phyloP scores from a whole-genome alignment of 805 yeast genomes.

The Saccharomycopsis sp. region DNA sequence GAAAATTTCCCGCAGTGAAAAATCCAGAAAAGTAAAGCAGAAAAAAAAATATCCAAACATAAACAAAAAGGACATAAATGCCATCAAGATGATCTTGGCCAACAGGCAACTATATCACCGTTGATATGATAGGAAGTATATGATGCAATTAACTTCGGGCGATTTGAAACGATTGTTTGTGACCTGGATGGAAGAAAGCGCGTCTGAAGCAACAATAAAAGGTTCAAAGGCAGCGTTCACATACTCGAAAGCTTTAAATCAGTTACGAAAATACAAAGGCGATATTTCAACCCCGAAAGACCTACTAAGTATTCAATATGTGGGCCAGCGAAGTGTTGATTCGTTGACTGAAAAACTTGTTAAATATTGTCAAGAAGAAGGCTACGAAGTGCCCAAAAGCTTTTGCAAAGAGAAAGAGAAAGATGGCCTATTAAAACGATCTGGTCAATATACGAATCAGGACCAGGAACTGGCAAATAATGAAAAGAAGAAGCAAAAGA shows the following conservation, averaged over 20 bases:
- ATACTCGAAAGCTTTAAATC: slow-evolving; percentile 50
- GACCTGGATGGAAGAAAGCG: slow-evolving; percentile 53
- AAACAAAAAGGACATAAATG: background rate
- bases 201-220: slow-evolving; percentile 37
- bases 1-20: background rate
- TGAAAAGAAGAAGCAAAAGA: slow-evolving; percentile 23
- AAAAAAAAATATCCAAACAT: slow-evolving; percentile 1
- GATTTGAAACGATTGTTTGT: slow-evolving; percentile 48
- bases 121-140: background rate
- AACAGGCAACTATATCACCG: no score
- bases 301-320: slow-evolving; percentile 50
- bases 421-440: slow-evolving; percentile 17
- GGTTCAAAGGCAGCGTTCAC: slow-evolving; percentile 48
- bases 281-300: slow-evolving; percentile 51
- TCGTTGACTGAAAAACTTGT: slow-evolving; percentile 41
- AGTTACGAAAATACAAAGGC: slow-evolving; percentile 39
- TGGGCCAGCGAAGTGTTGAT: slow-evolving; percentile 66
- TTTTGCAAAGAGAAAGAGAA: slow-evolving; percentile 22
- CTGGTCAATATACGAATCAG: slow-evolving; percentile 10
- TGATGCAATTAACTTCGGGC: slow-evolving; percentile 35
- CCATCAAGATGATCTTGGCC: background rate
- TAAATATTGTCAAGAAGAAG: slow-evolving; percentile 51
- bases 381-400: slow-evolving; percentile 38
- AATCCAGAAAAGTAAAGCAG: background rate
- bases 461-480: slow-evolving; percentile 21